Percentiles rank a stretch among this genome's conserved stretches.
These are phyloP conservation scores for Eutrema yunnanense DNA, from an alignment of 345 rosid genomes.

Conservation along the genomic window DNA sequence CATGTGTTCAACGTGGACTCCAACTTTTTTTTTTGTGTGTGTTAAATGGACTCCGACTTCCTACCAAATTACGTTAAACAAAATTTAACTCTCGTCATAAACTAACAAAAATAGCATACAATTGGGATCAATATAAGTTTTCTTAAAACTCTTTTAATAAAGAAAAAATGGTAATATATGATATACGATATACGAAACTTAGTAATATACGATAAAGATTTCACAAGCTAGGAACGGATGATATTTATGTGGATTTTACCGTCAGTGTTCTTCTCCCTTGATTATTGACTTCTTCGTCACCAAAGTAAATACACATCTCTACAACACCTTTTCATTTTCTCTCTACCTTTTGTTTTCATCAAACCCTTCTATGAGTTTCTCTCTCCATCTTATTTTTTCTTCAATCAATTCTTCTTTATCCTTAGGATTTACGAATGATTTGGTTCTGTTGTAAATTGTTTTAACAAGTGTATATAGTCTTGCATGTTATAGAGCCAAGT, in stretches of 20 bases:
- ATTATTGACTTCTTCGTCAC: background rate
- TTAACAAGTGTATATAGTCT: constrained; percentile 7
- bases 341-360: background rate
- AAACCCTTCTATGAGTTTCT: constrained; percentile 3
- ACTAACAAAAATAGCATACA: background rate
- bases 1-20: background rate
- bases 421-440: background rate
- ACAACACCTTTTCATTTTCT: no score
- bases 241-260: background rate
- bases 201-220: background rate
- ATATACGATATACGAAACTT: background rate
- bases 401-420: background rate
- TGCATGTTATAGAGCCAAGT: constrained; percentile 1
- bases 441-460: background rate
- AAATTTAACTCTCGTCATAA: background rate
- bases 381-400: background rate
- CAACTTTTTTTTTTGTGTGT: background rate
- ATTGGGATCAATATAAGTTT: background rate
- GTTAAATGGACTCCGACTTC: background rate
- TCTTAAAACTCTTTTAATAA: background rate
- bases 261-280: background rate
- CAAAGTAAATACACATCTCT: background rate
- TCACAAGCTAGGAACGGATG: background rate
- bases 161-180: no score
- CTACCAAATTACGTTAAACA: background rate